Evolutionary conservation across 176 grass and related monocot genomes (phyloP), one percentile per base, ranked within the genome.

Genomic region (Phoenix roebelenii): DNA sequence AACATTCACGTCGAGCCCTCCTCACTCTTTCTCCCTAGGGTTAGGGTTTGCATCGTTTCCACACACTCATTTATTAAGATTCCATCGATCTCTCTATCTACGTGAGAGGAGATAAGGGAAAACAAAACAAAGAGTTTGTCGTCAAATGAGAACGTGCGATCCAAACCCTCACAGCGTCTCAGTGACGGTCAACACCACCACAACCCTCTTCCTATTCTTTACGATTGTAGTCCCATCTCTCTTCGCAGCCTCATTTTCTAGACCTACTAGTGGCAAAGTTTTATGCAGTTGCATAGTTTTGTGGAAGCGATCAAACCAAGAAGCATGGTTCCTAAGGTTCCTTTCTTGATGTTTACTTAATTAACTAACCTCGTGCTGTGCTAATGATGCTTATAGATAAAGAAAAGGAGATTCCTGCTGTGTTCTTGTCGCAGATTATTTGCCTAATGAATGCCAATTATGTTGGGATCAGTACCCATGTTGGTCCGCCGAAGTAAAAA

Each of bases 1-100:
- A 91, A 97, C 92, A 97, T 97, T 97, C 92, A 97, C 84, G 75
- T 77, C 49, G 75, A 82, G 83, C 77, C 60, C 59, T 81, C 63
- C 62, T 77, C 74, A 44, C 32, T 50, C 58, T 70, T 29, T 23
- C 24, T 52, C 55, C 59, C 61, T 85, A 85, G 77, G 72, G 62
- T 75, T 84, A 70, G 71, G 61, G 49, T 56, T 61, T 77, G 6
- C 54, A 77, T 67, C 52, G 50, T 73, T 74, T 77, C 32, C 25
- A 49, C 62, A 74, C 30, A 24, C 48, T 25, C 61, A 49, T 56
- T 72, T 49, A 70, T 59, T 16, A 15, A 70, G 54, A 70, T 59
- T 49, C 67, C 17, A 30, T 80, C 70, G 28, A 29, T 29, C 28
- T 58, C 70, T 68, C 77, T 64, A 67, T 60, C 81, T 85, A 72